These are phyloP conservation scores for Thozetella sp. DNA, from an alignment of 495 filamentous ascomycete species.

Conservation along the genomic window DNA sequence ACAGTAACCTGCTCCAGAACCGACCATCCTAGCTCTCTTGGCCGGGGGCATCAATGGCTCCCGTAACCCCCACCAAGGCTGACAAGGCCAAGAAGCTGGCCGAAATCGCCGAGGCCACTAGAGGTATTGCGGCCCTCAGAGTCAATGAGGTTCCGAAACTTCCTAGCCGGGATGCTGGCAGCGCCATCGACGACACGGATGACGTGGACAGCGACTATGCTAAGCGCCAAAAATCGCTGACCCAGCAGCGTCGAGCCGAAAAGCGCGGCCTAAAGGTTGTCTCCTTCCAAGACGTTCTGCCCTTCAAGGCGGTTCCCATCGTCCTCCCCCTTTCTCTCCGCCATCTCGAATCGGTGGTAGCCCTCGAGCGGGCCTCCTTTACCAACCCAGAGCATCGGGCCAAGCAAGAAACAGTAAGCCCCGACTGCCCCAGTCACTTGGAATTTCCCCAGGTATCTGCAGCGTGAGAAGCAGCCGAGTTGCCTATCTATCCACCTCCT, in stretches of 20 bases:
- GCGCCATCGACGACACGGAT: slow-evolving; percentile 30
- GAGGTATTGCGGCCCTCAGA: background rate
- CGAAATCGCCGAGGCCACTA: background rate
- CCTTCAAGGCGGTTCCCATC: slow-evolving; percentile 29
- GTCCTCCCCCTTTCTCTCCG: slow-evolving; percentile 47
- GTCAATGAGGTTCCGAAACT: background rate
- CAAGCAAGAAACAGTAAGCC: slow-evolving; percentile 76
- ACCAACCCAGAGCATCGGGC: slow-evolving; percentile 67
- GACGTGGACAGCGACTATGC: slow-evolving; percentile 36
- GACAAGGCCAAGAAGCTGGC: background rate
- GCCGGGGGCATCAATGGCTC: too few species aligned
- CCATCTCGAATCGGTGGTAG: slow-evolving; percentile 74
- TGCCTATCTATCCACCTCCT: background rate
- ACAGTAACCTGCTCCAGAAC: too few species aligned
- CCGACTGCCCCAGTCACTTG: background rate
- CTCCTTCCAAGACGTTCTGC: slow-evolving; percentile 21
- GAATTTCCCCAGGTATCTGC: too few species aligned
- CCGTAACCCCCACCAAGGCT: background rate
- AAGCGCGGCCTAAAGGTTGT: slow-evolving; percentile 23
- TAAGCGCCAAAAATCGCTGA: slow-evolving; percentile 23
- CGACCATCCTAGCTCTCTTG: too few species aligned
- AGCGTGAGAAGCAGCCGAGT: background rate
- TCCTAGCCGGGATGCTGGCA: background rate
- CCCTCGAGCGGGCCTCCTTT: slow-evolving; percentile 77
- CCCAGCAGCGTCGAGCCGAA: slow-evolving; percentile 25